Percentiles rank a stretch among this genome's conserved stretches.
phyloP scores from a whole-genome alignment of 768 basidiomycete species.

The Tylopilus sp. region DNA sequence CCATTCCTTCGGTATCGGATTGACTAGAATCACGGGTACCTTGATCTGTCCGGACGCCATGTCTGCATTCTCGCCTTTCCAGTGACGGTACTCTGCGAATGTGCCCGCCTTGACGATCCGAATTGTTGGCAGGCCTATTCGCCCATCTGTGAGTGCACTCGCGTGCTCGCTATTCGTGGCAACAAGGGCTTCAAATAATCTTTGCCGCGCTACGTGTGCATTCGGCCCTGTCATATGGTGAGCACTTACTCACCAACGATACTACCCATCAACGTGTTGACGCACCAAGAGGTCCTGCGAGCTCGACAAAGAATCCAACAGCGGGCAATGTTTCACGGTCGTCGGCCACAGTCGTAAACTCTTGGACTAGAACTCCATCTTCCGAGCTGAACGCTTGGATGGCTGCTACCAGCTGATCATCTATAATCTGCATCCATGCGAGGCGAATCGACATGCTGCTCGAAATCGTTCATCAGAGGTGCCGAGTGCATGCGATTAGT shows the following conservation, averaged over 20 bases:
- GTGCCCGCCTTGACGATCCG: constrained; percentile 19
- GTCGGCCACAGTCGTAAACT: constrained; percentile 19
- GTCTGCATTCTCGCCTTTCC: constrained; percentile 5
- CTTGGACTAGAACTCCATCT: constrained; percentile 4
- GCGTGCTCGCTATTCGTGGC: background rate
- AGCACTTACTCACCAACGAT: no score
- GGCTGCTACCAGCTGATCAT: constrained; percentile 6
- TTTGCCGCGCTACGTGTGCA: background rate
- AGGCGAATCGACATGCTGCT: constrained; percentile 10
- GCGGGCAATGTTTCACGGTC: constrained; percentile 1
- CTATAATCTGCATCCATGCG: constrained; percentile 2
- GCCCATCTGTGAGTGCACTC: background rate
- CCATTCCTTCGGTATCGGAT: constrained; percentile 11
- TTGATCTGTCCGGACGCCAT: constrained; percentile 10
- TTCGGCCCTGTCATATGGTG: constrained; percentile 1
- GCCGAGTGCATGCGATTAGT: no score
- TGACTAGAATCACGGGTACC: constrained; percentile 2
- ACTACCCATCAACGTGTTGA: background rate
- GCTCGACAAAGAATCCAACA: constrained; percentile 18
- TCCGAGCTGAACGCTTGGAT: background rate
- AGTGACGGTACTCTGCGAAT: constrained; percentile 17
- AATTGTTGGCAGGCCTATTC: constrained; percentile 16
- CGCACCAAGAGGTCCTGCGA: constrained; percentile 9
- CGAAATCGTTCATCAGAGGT: background rate
- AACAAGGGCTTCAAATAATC: constrained; percentile 11